A percentile compares a stretch with the other conserved stretches of the same genome.
phyloP scores from a whole-genome alignment of 164 flowering plant species.

The Piper longum region DNA sequence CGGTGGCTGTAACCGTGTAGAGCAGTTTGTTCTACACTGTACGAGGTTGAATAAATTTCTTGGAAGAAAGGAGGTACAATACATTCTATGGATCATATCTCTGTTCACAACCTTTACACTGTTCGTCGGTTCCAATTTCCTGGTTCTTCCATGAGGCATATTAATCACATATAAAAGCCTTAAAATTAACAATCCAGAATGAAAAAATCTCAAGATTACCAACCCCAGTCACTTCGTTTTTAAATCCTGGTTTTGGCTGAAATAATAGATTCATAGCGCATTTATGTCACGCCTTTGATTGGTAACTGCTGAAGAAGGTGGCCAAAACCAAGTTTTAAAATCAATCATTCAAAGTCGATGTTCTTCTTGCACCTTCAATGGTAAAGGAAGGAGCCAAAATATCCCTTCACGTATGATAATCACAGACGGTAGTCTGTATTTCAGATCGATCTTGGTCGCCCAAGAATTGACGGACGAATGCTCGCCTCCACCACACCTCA shows the following conservation, averaged over 20 bases:
- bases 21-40: too few relatives aligned
- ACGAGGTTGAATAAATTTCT: too few relatives aligned
- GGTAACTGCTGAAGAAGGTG: background rate
- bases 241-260: background rate
- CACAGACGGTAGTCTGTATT: slow-evolving; percentile 7
- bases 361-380: background rate
- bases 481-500: slow-evolving; percentile 94
- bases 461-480: slow-evolving; percentile 43
- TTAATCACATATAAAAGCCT: too few relatives aligned
- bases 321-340: background rate
- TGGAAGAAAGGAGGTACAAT: too few relatives aligned
- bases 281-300: background rate
- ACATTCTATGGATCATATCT: too few relatives aligned
- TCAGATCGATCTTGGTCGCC: slow-evolving; percentile 15
- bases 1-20: too few relatives aligned
- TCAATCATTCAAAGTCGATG: background rate
- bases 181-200: too few relatives aligned
- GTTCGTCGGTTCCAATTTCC: too few relatives aligned
- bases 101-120: too few relatives aligned
- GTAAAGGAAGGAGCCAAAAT: background rate
- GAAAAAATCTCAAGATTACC: too few relatives aligned
- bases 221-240: background rate
- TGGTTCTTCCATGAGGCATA: too few relatives aligned
- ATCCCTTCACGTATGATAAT: slow-evolving; percentile 5
- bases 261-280: background rate